Evolutionary conservation across 805 yeast genomes (phyloP).

Genomic region (Candida krabiensis): DNA sequence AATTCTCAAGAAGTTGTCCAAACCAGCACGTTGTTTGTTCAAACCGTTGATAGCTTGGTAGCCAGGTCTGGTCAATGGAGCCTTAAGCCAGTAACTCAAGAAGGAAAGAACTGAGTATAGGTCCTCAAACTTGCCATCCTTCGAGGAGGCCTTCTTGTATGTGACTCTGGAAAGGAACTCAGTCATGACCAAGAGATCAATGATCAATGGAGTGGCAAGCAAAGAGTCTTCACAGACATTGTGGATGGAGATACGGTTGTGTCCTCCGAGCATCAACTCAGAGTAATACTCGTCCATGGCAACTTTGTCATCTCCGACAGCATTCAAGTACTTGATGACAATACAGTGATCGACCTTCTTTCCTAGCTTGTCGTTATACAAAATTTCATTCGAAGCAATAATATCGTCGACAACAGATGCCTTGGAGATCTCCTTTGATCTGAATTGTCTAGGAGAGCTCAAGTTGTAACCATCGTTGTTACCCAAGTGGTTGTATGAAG

Average conservation of each 20-base stretch:
- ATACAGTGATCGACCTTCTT: slow-evolving; percentile 87
- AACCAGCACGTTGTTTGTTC: slow-evolving; percentile 90
- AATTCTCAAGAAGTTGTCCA: slow-evolving; percentile 87
- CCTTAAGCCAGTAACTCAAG: slow-evolving; percentile 93
- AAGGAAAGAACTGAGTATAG: slow-evolving; percentile 86
- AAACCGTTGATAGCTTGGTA: slow-evolving; percentile 88
- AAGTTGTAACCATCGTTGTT: slow-evolving; percentile 94
- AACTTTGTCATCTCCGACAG: slow-evolving; percentile 94
- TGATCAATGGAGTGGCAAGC: slow-evolving; percentile 91
- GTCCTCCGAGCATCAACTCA: slow-evolving; percentile 97
- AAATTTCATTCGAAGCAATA: slow-evolving; percentile 79
- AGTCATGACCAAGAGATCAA: slow-evolving; percentile 85
- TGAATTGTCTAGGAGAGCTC: slow-evolving; percentile 89
- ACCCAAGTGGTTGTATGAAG: slow-evolving; percentile 95
- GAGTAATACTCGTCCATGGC: slow-evolving; percentile 99
- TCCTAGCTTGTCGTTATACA: slow-evolving; percentile 80
- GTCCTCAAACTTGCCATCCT: slow-evolving; percentile 46
- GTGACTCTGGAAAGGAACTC: slow-evolving; percentile 87
- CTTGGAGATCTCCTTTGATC: slow-evolving; percentile 93
- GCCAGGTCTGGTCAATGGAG: slow-evolving; percentile 91
- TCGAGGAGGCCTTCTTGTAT: slow-evolving; percentile 57
- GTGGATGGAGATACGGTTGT: slow-evolving; percentile 89
- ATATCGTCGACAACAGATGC: slow-evolving; percentile 92
- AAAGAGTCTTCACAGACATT: slow-evolving; percentile 96
- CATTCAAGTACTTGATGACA: slow-evolving; percentile 90